A percentile compares a stretch with the other conserved stretches of the same genome.
These are phyloP conservation scores for Lichtheimia ramosa DNA, from an alignment of 371 early-diverging fungal species.

Conservation along the genomic window DNA sequence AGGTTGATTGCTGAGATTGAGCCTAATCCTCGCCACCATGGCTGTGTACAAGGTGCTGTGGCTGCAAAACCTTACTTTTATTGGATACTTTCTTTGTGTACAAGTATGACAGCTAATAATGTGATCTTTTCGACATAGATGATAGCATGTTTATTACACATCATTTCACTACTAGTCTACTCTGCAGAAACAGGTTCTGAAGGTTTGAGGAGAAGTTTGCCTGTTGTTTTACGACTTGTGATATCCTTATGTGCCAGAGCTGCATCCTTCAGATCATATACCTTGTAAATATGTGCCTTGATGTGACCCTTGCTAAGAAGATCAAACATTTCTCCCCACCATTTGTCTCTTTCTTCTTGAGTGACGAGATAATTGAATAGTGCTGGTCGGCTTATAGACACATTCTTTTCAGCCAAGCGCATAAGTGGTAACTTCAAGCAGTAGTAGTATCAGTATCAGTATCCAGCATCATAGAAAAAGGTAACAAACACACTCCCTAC, in stretches of 20 bases:
- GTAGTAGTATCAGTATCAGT: background rate
- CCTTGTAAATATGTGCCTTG: slow-evolving; percentile 69
- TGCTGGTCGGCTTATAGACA: slow-evolving; percentile 78
- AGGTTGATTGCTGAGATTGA: too few relatives aligned
- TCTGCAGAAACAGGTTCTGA: slow-evolving; percentile 19
- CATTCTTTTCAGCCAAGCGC: slow-evolving; percentile 67
- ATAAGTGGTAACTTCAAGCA: slow-evolving; percentile 51
- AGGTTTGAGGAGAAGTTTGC: slow-evolving; percentile 67
- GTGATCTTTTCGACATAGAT: too few relatives aligned
- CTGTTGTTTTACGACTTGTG: slow-evolving; percentile 73
- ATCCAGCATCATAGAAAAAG: background rate
- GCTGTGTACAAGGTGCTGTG: too few relatives aligned
- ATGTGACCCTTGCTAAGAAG: slow-evolving; percentile 58
- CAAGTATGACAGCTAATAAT: too few relatives aligned
- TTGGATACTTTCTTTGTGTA: too few relatives aligned
- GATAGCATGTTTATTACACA: too few relatives aligned
- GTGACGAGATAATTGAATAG: slow-evolving; percentile 75
- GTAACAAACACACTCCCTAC: background rate
- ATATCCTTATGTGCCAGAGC: slow-evolving; percentile 81
- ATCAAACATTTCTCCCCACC: slow-evolving; percentile 60
- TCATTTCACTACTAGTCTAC: too few relatives aligned
- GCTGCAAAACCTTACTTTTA: too few relatives aligned
- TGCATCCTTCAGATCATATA: slow-evolving; percentile 73
- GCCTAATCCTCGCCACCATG: too few relatives aligned
- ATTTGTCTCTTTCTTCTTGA: slow-evolving; percentile 68